Conservation (phyloP, 805 yeast species). For the Nakazawaea molendinolei region DNA sequence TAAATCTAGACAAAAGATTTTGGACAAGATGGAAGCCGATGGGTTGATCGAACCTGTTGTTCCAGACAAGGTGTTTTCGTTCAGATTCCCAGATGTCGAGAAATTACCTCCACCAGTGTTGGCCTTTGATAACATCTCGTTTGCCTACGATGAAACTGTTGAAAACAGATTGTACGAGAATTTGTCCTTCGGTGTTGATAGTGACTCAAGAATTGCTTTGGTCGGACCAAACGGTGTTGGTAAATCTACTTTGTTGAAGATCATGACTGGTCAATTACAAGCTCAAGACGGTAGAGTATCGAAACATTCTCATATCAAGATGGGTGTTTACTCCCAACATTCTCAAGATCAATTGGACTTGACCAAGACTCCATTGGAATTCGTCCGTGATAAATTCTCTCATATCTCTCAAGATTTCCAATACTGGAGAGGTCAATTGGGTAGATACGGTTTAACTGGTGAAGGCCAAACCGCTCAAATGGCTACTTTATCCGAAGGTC, state of each 20-base stretch:
- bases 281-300: constrained; percentile 95
- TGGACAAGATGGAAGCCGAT: constrained; percentile 99
- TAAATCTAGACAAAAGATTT: constrained; percentile 97
- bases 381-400: constrained; percentile 91
- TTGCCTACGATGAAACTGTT: constrained; percentile 76
- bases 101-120: constrained; percentile 98
- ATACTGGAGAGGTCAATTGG: constrained; percentile 97
- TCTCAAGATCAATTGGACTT: constrained; percentile 97
- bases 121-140: constrained; percentile 91
- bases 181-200: constrained; percentile 96
- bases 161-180: constrained; percentile 87
- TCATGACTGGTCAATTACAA: constrained; percentile 90
- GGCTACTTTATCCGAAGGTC: constrained; percentile 99
- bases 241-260: constrained; percentile 89
- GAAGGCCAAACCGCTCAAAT: constrained; percentile 97
- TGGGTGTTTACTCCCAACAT: constrained; percentile 98
- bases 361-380: constrained; percentile 91
- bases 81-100: constrained; percentile 91
- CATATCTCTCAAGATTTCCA: constrained; percentile 94
- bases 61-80: constrained; percentile 88
- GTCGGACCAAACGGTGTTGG: constrained; percentile 99
- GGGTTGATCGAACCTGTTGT: constrained; percentile 91
- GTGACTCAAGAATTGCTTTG: constrained; percentile 97
- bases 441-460: constrained; percentile 97
- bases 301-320: constrained; percentile 93